Percentiles rank a stretch among this genome's conserved stretches.
These are phyloP conservation scores for Cyclanthera cordifolia DNA, from an alignment of 306 rosid genomes.

Conservation along the genomic window DNA sequence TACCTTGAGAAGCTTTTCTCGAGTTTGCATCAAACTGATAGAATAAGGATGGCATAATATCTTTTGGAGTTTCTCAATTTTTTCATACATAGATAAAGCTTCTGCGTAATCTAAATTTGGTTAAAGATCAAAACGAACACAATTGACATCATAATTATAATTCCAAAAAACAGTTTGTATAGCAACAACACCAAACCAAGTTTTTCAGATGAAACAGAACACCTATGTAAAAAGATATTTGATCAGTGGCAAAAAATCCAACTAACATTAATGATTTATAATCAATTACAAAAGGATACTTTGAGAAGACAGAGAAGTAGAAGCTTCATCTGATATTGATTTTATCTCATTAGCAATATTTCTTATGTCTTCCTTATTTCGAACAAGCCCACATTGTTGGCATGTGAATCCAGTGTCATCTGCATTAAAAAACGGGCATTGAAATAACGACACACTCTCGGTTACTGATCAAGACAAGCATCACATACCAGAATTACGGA, in stretches of 20 bases:
- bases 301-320: constrained; percentile 21
- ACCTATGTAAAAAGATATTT: neutral
- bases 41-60: constrained; percentile 56
- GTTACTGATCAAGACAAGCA: neutral
- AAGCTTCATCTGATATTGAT: constrained; percentile 42
- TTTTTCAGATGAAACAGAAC: neutral
- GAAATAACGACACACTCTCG: neutral
- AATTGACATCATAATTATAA: neutral
- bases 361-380: constrained; percentile 59
- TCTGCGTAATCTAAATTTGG: constrained; percentile 43
- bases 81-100: constrained; percentile 33
- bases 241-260: neutral
- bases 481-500: constrained; percentile 53
- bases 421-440: constrained; percentile 21
- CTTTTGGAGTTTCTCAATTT: constrained; percentile 51
- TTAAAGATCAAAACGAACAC: constrained; percentile 33
- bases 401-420: constrained; percentile 61
- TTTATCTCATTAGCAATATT: constrained; percentile 45
- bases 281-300: constrained; percentile 49
- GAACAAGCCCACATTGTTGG: constrained; percentile 57
- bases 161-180: neutral
- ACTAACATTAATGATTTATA: constrained; percentile 8
- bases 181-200: neutral
- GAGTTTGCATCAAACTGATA: constrained; percentile 60
- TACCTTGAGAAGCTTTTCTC: constrained; percentile 73